Conservation (phyloP, 2,329 filamentous ascomycete genomes). For the Neocucurbitaria cava region DNA sequence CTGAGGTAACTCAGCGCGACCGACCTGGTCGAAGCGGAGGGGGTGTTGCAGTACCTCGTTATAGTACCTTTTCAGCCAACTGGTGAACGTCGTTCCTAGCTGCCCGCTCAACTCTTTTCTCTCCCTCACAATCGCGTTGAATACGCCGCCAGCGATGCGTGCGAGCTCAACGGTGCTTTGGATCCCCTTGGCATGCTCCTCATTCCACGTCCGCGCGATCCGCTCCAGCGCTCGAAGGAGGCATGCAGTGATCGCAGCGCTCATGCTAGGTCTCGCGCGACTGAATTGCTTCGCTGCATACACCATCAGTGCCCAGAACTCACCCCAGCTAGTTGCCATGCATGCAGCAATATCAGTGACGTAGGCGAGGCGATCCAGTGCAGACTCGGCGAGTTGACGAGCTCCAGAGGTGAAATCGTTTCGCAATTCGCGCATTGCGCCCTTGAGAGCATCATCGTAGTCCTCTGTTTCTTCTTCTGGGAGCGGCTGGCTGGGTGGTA, state of each 20-base stretch:
- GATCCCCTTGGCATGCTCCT: background rate
- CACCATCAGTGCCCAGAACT: conserved; percentile 66
- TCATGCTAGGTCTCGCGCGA: conserved; percentile 62
- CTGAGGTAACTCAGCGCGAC: background rate
- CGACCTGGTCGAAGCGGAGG: background rate
- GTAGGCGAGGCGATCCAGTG: conserved; percentile 59
- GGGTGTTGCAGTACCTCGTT: background rate
- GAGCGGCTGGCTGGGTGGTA: background rate
- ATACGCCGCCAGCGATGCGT: background rate
- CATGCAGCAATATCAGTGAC: conserved; percentile 46
- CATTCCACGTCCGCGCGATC: conserved; percentile 12
- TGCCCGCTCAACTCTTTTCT: background rate
- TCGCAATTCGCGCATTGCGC: conserved; percentile 12
- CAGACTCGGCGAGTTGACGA: conserved; percentile 62
- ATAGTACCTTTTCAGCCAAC: conserved; percentile 8
- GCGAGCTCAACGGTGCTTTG: conserved; percentile 4
- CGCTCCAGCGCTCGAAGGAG: conserved; percentile 55
- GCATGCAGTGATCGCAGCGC: conserved; percentile 63
- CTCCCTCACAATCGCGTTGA: conserved; percentile 8
- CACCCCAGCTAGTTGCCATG: conserved; percentile 32
- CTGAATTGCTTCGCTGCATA: conserved; percentile 66
- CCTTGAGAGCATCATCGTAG: conserved; percentile 8
- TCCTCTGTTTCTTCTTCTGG: conserved; percentile 9
- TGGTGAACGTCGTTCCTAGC: conserved; percentile 10
- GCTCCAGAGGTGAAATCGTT: conserved; percentile 58